A percentile compares a stretch with the other conserved stretches of the same genome.
phyloP scores from a whole-genome alignment of 2,329 filamentous ascomycete genomes.

The Cercospora canescens region DNA sequence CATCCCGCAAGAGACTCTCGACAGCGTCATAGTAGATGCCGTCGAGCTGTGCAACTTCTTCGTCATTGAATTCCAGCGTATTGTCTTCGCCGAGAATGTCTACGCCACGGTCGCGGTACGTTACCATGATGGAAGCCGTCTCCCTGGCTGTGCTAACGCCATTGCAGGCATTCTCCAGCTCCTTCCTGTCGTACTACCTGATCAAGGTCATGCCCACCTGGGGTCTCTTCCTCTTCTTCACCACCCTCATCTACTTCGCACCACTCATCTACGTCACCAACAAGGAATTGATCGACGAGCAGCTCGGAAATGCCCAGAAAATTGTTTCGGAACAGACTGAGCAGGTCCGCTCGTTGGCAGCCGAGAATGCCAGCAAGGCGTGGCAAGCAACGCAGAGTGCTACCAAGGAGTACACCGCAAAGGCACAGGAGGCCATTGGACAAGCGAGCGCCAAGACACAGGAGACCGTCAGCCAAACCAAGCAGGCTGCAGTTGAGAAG shows the following conservation, averaged over 20 bases:
- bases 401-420: constrained; percentile 60
- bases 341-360: constrained; percentile 61
- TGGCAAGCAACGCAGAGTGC: constrained; percentile 59
- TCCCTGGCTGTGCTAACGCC: constrained; percentile 21
- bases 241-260: constrained; percentile 57
- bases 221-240: constrained; percentile 60
- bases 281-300: constrained; percentile 63
- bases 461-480: constrained; percentile 54
- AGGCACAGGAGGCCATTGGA: constrained; percentile 59
- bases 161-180: constrained; percentile 57
- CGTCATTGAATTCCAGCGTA: constrained; percentile 66
- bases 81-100: constrained; percentile 66
- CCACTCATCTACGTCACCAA: constrained; percentile 66
- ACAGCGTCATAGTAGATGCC: constrained; percentile 61
- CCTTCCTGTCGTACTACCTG: constrained; percentile 63
- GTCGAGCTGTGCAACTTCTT: constrained; percentile 69
- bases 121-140: constrained; percentile 8
- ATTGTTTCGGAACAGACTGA: constrained; percentile 59
- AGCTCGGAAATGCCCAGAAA: constrained; percentile 56
- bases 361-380: constrained; percentile 60
- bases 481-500: constrained; percentile 38
- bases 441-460: constrained; percentile 59
- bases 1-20: constrained; percentile 63
- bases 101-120: constrained; percentile 61
- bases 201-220: constrained; percentile 67